Evolutionary conservation across 73 alveolate genomes (phyloP), one percentile per base, ranked within the genome.

Genomic region (Paramecium octaurelia): DNA sequence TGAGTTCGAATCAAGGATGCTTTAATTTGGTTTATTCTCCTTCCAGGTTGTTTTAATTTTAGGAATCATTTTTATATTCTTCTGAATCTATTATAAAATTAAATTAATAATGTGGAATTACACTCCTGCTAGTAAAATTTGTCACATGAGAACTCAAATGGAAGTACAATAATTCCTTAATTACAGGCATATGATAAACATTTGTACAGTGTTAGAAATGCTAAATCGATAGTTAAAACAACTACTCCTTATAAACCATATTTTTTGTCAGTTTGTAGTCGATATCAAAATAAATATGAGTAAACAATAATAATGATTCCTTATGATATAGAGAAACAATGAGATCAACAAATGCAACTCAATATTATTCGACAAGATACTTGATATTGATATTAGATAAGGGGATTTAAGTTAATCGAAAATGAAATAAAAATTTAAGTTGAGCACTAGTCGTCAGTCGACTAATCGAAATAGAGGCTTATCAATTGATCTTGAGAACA

Each of bases 51-150:
- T 40, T 8, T 40, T 27, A 7, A 40, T 40, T 0, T 8, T 40
- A 12, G 10, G n/a, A 40, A 40, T 40, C 48, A 14, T 48, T 48
- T 48, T 48, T 48, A 0, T 11, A 48, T 48, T 3, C 6, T 12
- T 48, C 9, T 48, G n/a, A 48, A 48, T 20, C 8, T 48, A 48
- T 48, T 54, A 54, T 23, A 54, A 54, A 54, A n/a, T 54, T 54
- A 18, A 46, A n/a, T 7, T 34, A 75, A 4, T 20, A 44, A 80
- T 80, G 91, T 80, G 91, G 91, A 80, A 80, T 48, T 31, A 18
- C 57, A 80, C 91, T n/a, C 91, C 91, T 11, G 43, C 91, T 18
- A 80, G 91, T 80, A 80, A 80, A 43, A 16, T 80, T 24, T 80
- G 91, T 80, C 48, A 44, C 2, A 40, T 44, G 70, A 42, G 54